Evolutionary conservation across 257 asterid species (phyloP).

Genomic region (Misopates orontium): DNA sequence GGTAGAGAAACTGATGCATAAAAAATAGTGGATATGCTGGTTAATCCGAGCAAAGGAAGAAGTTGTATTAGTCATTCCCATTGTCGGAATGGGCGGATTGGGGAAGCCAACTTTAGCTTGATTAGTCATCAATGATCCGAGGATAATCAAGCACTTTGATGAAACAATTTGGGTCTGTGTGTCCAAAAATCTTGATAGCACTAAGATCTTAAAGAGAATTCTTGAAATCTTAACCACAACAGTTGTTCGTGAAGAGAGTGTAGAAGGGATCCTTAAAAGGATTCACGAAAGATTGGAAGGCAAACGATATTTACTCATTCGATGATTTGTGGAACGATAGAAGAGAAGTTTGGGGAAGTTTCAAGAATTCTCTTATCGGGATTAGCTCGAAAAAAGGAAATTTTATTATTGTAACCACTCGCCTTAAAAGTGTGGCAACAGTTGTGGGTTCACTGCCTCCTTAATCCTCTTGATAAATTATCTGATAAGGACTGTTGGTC

Average conservation of each 20-base stretch:
- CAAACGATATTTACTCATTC: constrained; percentile 9
- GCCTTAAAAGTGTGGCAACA: constrained; percentile 18
- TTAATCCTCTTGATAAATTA: neutral
- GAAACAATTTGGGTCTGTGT: neutral
- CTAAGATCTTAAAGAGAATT: neutral
- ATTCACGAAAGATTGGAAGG: neutral
- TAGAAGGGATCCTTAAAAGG: neutral
- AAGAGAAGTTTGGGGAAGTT: constrained; percentile 16
- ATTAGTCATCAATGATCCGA: too few species aligned
- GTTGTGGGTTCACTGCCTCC: neutral
- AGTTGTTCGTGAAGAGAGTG: neutral
- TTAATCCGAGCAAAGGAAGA: too few species aligned
- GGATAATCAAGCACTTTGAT: too few species aligned
- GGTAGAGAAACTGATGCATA: too few species aligned
- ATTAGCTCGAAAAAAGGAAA: constrained; percentile 4
- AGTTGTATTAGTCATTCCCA: too few species aligned
- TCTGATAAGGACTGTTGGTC: constrained; percentile 9
- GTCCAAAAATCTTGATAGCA: neutral
- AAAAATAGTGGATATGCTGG: too few species aligned
- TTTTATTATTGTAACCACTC: constrained; percentile 18
- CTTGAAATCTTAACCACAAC: neutral
- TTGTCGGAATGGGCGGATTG: too few species aligned
- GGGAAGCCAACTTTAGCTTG: too few species aligned
- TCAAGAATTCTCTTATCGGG: constrained; percentile 11
- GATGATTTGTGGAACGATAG: constrained; percentile 34